Evolutionary conservation across 768 basidiomycete species (phyloP).

Genomic region (Mycena indigotica): DNA sequence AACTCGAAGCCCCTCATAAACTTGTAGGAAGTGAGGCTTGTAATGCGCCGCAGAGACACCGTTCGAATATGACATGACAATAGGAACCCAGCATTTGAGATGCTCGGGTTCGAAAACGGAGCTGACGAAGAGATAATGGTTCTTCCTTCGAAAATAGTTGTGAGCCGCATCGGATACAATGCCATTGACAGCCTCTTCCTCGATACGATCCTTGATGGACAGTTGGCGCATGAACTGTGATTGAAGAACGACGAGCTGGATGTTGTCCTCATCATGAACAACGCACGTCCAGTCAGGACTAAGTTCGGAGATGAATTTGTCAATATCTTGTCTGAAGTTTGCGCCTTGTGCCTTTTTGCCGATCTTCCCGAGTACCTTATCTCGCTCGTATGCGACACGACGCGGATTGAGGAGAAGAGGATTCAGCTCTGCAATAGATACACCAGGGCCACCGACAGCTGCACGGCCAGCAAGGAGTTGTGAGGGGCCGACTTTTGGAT

Average conservation of each 20-base stretch:
- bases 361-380: not conserved
- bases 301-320: not conserved
- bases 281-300: constrained; percentile 5
- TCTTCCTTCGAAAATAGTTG: constrained; percentile 20
- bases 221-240: constrained; percentile 17
- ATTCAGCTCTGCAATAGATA: not conserved
- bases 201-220: constrained; percentile 1
- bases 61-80: constrained; percentile 24
- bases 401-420: not conserved
- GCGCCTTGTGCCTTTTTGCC: not conserved
- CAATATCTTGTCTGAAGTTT: not conserved
- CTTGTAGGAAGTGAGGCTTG: constrained; percentile 16
- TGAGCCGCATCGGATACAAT: constrained; percentile 28
- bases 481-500: not conserved
- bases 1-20: constrained; percentile 15
- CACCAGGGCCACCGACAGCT: not conserved
- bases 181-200: constrained; percentile 18
- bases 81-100: constrained; percentile 23
- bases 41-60: constrained; percentile 24
- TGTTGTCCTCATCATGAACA: not conserved
- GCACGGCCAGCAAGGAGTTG: constrained; percentile 1
- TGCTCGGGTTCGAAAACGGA: constrained; percentile 14
- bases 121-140: constrained; percentile 21
- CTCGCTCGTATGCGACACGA: not conserved
- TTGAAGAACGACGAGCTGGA: constrained; percentile 18